Base-by-base conservation (phyloP, 2,329 filamentous ascomycete species). In the Sporothrix luriei region DNA sequence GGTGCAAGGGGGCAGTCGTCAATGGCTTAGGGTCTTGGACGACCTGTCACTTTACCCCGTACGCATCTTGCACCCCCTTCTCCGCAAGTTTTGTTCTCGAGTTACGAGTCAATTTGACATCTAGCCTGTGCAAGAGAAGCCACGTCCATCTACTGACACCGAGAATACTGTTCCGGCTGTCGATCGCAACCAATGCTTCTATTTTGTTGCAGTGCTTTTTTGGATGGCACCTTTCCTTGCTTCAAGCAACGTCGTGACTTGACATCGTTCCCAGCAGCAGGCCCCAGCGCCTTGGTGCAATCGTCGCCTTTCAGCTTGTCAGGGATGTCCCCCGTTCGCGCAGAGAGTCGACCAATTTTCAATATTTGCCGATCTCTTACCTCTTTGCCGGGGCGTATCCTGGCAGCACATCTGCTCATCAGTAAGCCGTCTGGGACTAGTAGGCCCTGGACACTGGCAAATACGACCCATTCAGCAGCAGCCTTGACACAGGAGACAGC, bases 281-380 rank as follows among this genome's bases (percentile, higher is more conserved):
- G 13, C 14, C 40, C 33, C 49, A 43, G 64, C 64, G 29, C 29
- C n/a, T 40, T 38, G 64, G 64, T 33, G 33, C 49, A 43, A 46
- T 21, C 6, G 33, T 13, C 24, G 10, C 21, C 3, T 26, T 55
- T 66, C 52, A 68, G 66, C 66, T 68, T 14, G 66, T 43, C 66
- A 68, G 24, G 66, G 66, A 51, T 68, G 26, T 13, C 52, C 66
- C 65, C 26, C 24, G 66, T 68, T 55, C 62, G 33, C 1, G 33
- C 5, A 33, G 33, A 11, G 14, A 38, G 2, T 26, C 33, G 33
- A 33, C 5, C 33, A 26, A 61, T 43, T 43, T 4, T 26, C 55
- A 24, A 61, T 43, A 61, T 62, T 43, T 62, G 57, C 57, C 38
- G 57, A 62, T 62, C 57, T 26, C 57, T 62, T 13, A 7, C 29